Evolutionary conservation across 495 filamentous ascomycete species (phyloP).

Genomic region (Paragyromitra xinjiangensis): DNA sequence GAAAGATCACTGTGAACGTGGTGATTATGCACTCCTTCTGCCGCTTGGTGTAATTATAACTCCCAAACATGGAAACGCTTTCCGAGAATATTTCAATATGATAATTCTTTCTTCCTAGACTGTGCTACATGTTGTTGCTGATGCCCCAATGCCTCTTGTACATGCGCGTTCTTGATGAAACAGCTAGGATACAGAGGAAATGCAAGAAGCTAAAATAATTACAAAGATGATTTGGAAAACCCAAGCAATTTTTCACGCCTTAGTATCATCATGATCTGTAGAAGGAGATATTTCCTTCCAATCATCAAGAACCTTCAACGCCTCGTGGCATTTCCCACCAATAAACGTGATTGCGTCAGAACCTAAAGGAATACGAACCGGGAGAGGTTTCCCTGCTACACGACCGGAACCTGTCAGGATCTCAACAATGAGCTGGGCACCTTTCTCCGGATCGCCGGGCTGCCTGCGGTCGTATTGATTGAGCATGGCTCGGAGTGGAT

Average conservation of each 20-base stretch:
- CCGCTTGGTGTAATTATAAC: background rate
- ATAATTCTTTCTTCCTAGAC: background rate
- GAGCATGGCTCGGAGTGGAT: constrained; percentile 46
- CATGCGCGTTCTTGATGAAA: no score
- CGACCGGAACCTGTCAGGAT: constrained; percentile 61
- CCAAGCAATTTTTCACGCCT: background rate
- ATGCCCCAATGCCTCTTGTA: background rate
- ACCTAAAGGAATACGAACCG: constrained; percentile 62
- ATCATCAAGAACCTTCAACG: constrained; percentile 59
- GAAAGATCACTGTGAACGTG: background rate
- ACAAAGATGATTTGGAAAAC: background rate
- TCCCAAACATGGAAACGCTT: background rate
- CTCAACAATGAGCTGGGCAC: constrained; percentile 62
- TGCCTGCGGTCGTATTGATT: constrained; percentile 55
- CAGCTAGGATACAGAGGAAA: background rate
- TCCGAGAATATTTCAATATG: background rate
- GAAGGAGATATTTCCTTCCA: constrained; percentile 60
- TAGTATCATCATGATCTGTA: constrained; percentile 60
- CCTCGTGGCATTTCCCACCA: constrained; percentile 57
- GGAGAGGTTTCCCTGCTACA: constrained; percentile 59
- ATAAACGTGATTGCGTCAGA: constrained; percentile 60
- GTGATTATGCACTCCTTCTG: background rate
- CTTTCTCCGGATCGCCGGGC: constrained; percentile 65
- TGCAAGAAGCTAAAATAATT: background rate
- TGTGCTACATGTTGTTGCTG: no score